Conservation (phyloP, 805 yeast species). For the Wickerhamomyces tratensis region DNA sequence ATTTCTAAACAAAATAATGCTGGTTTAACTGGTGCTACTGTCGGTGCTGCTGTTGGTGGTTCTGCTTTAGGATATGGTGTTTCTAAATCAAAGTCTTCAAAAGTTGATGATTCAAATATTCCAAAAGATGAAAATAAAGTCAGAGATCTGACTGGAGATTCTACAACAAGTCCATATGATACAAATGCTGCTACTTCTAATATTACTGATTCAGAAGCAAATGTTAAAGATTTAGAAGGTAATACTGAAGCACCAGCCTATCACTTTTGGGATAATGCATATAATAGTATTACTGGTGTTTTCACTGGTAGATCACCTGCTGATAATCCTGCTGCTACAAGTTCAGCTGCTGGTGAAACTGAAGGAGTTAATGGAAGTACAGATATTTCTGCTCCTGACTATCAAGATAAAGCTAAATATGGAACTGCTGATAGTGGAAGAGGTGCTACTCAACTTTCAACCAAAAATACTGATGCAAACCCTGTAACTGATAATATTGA, state of each 20-base stretch:
- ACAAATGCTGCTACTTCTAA: too few species aligned
- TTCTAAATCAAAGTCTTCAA: background rate
- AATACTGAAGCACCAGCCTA: too few species aligned
- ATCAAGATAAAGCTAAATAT: background rate
- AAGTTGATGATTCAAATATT: too few species aligned
- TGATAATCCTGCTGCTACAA: background rate
- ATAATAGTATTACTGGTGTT: background rate
- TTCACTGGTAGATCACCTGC: background rate
- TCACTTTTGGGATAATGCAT: background rate
- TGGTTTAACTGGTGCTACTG: slow-evolving; percentile 2
- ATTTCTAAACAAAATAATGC: background rate
- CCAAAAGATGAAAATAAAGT: too few species aligned
- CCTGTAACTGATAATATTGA: too few species aligned
- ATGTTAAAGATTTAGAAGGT: too few species aligned
- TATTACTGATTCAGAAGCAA: too few species aligned
- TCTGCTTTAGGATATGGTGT: background rate
- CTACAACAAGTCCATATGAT: too few species aligned
- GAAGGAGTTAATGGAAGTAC: too few species aligned
- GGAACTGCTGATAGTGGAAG: slow-evolving; percentile 1
- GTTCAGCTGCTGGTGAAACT: background rate
- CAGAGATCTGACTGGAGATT: too few species aligned
- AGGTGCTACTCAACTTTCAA: slow-evolving; percentile 9
- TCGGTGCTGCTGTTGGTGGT: background rate
- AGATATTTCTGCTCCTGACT: background rate
- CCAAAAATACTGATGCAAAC: background rate